Evolutionary conservation across 2,329 filamentous ascomycete species (phyloP).

Genomic region (Dactylonectria macrodidyma): DNA sequence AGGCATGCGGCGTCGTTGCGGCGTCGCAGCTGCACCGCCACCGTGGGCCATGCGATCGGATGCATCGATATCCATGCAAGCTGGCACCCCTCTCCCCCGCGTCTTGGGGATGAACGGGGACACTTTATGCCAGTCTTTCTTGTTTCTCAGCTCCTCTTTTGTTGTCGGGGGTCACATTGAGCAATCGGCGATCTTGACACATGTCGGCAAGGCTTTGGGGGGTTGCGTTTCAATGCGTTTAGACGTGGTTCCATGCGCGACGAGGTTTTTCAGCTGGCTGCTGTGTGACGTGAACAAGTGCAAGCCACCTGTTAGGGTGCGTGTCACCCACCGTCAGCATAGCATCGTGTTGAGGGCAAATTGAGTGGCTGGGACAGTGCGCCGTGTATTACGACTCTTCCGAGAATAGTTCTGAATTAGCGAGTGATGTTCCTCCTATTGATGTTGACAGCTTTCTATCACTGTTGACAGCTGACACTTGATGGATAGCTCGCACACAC

Average conservation of each 20-base stretch:
- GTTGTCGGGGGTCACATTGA: background rate
- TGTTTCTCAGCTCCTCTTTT: background rate
- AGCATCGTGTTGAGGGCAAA: background rate
- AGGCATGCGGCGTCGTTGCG: background rate
- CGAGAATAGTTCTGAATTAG: no score
- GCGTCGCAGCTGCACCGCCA: constrained; percentile 21
- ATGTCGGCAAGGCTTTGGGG: background rate
- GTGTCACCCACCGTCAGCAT: background rate
- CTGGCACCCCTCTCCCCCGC: background rate
- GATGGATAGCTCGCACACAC: no score
- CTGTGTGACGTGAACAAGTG: background rate
- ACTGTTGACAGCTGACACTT: no score
- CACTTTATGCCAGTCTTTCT: background rate
- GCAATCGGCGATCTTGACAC: background rate
- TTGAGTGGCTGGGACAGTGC: background rate
- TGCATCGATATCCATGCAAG: background rate
- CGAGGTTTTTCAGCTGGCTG: background rate
- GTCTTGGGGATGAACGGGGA: background rate
- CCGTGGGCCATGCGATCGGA: constrained; percentile 11
- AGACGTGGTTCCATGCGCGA: background rate
- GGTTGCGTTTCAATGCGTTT: background rate
- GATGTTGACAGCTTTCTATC: no score
- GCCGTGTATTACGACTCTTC: no score
- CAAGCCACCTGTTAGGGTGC: background rate
- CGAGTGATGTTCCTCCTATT: no score